These are phyloP conservation scores for Rhodotorula mucilaginosa DNA, from an alignment of 1,284 basidiomycete species.

Conservation along the genomic window DNA sequence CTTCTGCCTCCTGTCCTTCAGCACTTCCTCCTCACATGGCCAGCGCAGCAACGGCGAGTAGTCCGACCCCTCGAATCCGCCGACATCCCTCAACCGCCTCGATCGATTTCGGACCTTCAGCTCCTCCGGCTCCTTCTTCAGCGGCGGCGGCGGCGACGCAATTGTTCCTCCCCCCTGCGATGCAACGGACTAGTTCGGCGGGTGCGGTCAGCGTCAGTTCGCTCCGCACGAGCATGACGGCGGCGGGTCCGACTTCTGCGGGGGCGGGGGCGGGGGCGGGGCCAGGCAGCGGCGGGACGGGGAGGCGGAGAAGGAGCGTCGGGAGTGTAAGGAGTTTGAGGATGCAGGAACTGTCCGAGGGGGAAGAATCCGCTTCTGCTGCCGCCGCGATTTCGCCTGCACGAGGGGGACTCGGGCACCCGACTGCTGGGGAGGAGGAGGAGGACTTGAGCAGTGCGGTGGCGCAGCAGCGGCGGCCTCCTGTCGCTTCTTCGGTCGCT, in stretches of 20 bases:
- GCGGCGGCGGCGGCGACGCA: background rate
- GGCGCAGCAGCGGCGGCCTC: background rate
- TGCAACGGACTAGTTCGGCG: slow-evolving; percentile 6
- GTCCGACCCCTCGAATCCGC: background rate
- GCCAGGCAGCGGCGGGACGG: background rate
- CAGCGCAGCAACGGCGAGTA: slow-evolving; percentile 53
- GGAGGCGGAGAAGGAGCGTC: slow-evolving; percentile 3
- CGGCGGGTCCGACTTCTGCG: slow-evolving; percentile 55
- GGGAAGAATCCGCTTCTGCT: background rate
- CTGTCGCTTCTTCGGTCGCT: background rate
- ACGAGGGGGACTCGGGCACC: background rate
- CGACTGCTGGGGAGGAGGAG: background rate
- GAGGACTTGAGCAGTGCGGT: background rate
- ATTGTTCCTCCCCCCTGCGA: background rate
- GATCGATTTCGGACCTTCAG: slow-evolving; percentile 11
- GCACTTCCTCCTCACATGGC: background rate
- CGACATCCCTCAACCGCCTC: slow-evolving; percentile 63
- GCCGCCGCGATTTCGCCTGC: background rate
- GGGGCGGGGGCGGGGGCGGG: background rate
- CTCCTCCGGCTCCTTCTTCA: too few relatives aligned
- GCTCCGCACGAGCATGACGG: background rate
- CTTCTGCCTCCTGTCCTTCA: slow-evolving; percentile 16
- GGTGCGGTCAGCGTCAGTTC: background rate
- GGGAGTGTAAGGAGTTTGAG: slow-evolving; percentile 72
- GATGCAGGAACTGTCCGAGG: slow-evolving; percentile 48